phyloP scores from a whole-genome alignment of 805 yeast genomes.

The Cyberlindnera petersonii region DNA sequence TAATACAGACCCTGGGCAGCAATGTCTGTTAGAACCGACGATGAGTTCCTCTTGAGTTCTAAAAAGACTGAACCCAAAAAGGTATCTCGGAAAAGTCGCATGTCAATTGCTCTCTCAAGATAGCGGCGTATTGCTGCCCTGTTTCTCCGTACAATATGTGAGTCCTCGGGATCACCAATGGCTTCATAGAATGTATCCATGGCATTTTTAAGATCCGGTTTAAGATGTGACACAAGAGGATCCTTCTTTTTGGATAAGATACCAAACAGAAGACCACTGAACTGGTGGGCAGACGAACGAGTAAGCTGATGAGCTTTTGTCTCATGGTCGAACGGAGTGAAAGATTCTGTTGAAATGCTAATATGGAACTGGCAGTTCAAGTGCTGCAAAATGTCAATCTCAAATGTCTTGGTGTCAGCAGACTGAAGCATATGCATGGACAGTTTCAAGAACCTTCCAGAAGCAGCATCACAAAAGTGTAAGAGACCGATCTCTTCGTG shows the following conservation, averaged over 20 bases:
- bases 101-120: slow-evolving; percentile 43
- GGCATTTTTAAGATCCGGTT: slow-evolving; percentile 67
- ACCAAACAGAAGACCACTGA: slow-evolving; percentile 49
- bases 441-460: slow-evolving; percentile 58
- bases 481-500: slow-evolving; percentile 74
- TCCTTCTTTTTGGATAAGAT: slow-evolving; percentile 53
- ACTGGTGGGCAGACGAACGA: slow-evolving; percentile 34
- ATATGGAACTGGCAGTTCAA: slow-evolving; percentile 77
- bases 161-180: slow-evolving; percentile 58
- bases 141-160: slow-evolving; percentile 44
- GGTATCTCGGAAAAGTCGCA: slow-evolving; percentile 43
- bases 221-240: slow-evolving; percentile 55
- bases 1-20: slow-evolving; percentile 59
- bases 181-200: slow-evolving; percentile 70
- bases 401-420: slow-evolving; percentile 44
- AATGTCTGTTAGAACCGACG: slow-evolving; percentile 34
- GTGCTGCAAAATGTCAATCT: slow-evolving; percentile 70
- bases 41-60: slow-evolving; percentile 29
- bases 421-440: slow-evolving; percentile 51
- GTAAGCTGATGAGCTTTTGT: slow-evolving; percentile 40
- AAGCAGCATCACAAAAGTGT: slow-evolving; percentile 61
- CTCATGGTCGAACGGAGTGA: slow-evolving; percentile 64
- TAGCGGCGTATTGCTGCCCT: slow-evolving; percentile 41
- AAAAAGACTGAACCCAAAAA: slow-evolving; percentile 46
- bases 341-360: slow-evolving; percentile 52